phyloP scores from a whole-genome alignment of 2,329 filamentous ascomycete genomes.

The Aspergillus terreus region DNA sequence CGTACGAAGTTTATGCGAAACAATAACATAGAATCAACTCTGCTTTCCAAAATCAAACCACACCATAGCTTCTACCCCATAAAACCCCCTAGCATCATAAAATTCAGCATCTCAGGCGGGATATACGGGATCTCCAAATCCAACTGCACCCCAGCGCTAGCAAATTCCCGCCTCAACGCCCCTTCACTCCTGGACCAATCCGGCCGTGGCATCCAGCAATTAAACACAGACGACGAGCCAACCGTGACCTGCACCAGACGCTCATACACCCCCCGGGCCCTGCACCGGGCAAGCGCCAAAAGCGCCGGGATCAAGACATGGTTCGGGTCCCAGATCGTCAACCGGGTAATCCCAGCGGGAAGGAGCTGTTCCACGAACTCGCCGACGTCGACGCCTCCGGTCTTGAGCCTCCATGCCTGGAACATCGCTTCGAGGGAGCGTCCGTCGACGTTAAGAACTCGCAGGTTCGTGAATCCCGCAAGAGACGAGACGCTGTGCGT shows the following conservation, averaged over 20 bases:
- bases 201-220: background rate
- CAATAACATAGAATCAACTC: no score
- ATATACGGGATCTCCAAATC: background rate
- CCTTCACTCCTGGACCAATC: conserved; percentile 1
- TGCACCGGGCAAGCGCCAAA: background rate
- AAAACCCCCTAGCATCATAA: background rate
- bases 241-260: background rate
- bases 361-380: background rate
- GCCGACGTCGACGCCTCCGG: background rate
- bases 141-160: background rate
- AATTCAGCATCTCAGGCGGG: background rate
- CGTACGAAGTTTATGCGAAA: no score
- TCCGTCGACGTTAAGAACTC: background rate
- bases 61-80: no score
- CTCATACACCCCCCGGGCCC: background rate
- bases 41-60: no score
- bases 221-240: background rate
- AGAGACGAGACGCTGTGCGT: background rate
- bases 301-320: conserved; percentile 1
- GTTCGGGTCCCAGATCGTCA: background rate
- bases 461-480: background rate
- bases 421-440: conserved; percentile 1
- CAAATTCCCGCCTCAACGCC: background rate
- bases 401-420: conserved; percentile 1
- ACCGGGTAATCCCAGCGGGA: background rate